Base-by-base conservation (phyloP, 768 basidiomycete species). In the Pisolithus tinctorius region DNA sequence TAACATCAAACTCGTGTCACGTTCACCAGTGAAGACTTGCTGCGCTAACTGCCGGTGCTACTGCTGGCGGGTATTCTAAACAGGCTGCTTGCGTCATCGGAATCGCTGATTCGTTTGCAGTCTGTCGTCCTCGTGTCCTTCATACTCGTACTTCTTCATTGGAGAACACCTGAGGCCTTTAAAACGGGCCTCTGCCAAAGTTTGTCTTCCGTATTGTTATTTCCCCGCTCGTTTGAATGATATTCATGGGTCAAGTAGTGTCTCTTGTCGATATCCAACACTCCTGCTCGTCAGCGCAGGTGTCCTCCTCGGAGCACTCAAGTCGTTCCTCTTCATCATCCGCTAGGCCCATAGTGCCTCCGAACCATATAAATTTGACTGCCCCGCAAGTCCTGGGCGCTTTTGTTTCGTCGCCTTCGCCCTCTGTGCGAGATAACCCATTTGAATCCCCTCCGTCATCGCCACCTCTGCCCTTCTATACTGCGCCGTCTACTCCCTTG, bases 401-500 rank as follows among this genome's bases (percentile, higher is more conserved):
- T 50, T 66, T 61, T 41, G 47, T 57, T 1, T 55, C 63, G 42
- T 59, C 70, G 3, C 63, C 73, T 13, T 65, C 72, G 2, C 67
- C 68, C 20, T 60, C 50, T 54, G 54, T 64, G 58, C 61, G 69
- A 52, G 69, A 72, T 40, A 69, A 70, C 49, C 71, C 68, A 1
- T 44, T 69, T 44, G 70, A 64, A 8, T 68, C 69, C 0, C 72
- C 72, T 2, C 61, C 71, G 42, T 55, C 69, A 48, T 73, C 72
- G 6, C 71, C 72, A 2, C 63, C 65, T 14, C 69, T 71, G 55
- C 62, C 66, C 34, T 79, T 78, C 54, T 71, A 70, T 58, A 76
- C 78, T 4, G 76, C 79, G 3, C 79, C 76, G 25, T 72, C 72
- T 6, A 73, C 76, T 34, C 77, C 75, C 29, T 61, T 72, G 54